Conservation (phyloP, 139 green algal genomes). For the Chlorella vulgaris region DNA sequence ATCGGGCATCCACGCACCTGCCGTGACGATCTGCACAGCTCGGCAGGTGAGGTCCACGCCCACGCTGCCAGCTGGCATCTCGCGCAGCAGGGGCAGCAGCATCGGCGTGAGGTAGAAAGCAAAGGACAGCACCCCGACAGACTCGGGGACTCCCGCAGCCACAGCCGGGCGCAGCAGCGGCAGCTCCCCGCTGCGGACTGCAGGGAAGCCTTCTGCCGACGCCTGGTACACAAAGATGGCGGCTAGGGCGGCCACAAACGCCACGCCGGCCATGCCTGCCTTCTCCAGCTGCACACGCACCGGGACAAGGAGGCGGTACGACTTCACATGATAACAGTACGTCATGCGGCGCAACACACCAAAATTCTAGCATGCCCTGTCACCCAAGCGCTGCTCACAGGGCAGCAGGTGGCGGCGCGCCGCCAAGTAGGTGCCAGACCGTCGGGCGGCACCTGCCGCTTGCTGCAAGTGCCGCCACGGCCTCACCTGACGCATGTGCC, state of each 20-base stretch:
- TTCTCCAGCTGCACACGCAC: conserved; percentile 68
- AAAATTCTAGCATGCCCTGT: no score
- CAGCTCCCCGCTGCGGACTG: conserved; percentile 66
- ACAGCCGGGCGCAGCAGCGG: conserved; percentile 46
- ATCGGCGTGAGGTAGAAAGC: conserved; percentile 68
- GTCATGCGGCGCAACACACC: no score
- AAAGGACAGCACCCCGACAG: conserved; percentile 59
- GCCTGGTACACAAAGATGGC: conserved; percentile 48
- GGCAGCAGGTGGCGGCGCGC: no score
- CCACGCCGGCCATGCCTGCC: conserved; percentile 63
- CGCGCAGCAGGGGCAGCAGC: conserved; percentile 60
- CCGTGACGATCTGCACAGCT: conserved; percentile 46
- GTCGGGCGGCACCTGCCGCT: not conserved
- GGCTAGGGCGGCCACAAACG: conserved; percentile 64
- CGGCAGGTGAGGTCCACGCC: conserved; percentile 39
- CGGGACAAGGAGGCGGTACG: not conserved
- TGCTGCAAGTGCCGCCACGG: no score
- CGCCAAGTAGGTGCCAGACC: no score
- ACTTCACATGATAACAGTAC: no score
- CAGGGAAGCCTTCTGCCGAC: conserved; percentile 59
- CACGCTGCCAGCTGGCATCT: conserved; percentile 53
- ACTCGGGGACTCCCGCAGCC: conserved; percentile 43
- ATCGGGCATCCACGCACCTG: conserved; percentile 31
- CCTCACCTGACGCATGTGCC: conserved; percentile 70
- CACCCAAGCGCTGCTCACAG: no score